These are phyloP conservation scores for Xylariaceae sp. DNA, from an alignment of 2,329 filamentous ascomycete species.

Conservation along the genomic window DNA sequence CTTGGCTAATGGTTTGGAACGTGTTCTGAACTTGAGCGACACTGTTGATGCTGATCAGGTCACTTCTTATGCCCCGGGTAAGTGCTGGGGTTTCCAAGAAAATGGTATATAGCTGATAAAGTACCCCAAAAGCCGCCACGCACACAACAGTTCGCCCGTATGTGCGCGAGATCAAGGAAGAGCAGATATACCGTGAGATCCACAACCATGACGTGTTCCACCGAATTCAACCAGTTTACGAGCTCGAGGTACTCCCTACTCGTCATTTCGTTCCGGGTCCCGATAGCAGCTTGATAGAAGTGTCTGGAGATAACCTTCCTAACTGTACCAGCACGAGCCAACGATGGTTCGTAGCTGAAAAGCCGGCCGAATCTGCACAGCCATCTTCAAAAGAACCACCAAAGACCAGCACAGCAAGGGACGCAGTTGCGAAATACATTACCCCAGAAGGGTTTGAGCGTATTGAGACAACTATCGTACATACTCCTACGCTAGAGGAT, in stretches of 20 bases:
- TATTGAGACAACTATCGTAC: background rate
- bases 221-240: slow-evolving; percentile 37
- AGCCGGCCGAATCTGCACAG: background rate
- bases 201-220: slow-evolving; percentile 40
- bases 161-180: slow-evolving; percentile 34
- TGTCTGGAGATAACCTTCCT: slow-evolving; percentile 25
- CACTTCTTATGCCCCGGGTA: slow-evolving; percentile 21
- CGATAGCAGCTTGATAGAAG: slow-evolving; percentile 22
- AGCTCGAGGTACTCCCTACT: slow-evolving; percentile 38
- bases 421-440: background rate
- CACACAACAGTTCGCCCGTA: slow-evolving; percentile 37
- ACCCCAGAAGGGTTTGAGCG: background rate
- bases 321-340: slow-evolving; percentile 18
- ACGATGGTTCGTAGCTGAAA: slow-evolving; percentile 11
- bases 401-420: background rate
- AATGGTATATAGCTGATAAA: background rate
- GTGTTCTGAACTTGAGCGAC: background rate
- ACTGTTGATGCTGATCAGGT: slow-evolving; percentile 12
- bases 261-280: slow-evolving; percentile 35
- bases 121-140: slow-evolving; percentile 31
- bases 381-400: background rate
- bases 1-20: background rate
- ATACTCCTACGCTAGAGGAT: background rate
- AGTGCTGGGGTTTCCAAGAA: slow-evolving; percentile 7
- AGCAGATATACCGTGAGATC: slow-evolving; percentile 39